Conservation (phyloP, 352 stramenopile species). For the Pythium pectinolyticum region DNA sequence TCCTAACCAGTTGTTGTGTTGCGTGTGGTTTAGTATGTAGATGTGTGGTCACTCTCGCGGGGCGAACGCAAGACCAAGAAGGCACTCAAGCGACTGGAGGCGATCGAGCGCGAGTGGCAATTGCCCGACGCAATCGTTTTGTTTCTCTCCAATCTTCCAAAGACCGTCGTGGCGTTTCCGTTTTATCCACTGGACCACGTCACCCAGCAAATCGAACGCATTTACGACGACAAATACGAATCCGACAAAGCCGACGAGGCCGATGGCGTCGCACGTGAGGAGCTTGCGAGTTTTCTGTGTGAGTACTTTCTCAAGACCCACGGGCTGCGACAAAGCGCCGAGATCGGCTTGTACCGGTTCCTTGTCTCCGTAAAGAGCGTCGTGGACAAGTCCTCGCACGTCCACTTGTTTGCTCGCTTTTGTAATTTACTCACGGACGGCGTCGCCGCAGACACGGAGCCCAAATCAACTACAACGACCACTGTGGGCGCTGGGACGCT, state of each 20-base stretch:
- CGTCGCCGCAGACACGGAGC: background rate
- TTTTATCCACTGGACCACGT: constrained; percentile 57
- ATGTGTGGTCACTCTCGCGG: constrained; percentile 59
- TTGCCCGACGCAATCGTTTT: constrained; percentile 45
- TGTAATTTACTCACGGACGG: constrained; percentile 33
- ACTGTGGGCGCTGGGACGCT: constrained; percentile 1
- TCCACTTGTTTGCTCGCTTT: constrained; percentile 73
- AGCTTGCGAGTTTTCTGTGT: constrained; percentile 63
- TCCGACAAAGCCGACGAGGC: constrained; percentile 59
- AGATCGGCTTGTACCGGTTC: constrained; percentile 69
- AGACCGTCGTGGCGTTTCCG: constrained; percentile 65
- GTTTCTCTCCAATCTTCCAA: constrained; percentile 76
- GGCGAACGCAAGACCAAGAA: constrained; percentile 56
- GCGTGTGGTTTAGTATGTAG: constrained; percentile 57
- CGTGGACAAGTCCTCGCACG: constrained; percentile 47
- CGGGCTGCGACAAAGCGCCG: constrained; percentile 56
- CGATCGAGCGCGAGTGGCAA: constrained; percentile 57
- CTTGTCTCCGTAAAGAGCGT: constrained; percentile 67
- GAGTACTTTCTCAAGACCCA: constrained; percentile 77
- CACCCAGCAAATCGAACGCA: constrained; percentile 57
- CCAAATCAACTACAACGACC: background rate
- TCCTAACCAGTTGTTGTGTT: background rate
- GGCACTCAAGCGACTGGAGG: constrained; percentile 34
- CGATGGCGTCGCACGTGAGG: constrained; percentile 60
- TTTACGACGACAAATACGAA: constrained; percentile 79